These are phyloP conservation scores for Truncatella angustata DNA, from an alignment of 2,329 filamentous ascomycete species.

Conservation along the genomic window DNA sequence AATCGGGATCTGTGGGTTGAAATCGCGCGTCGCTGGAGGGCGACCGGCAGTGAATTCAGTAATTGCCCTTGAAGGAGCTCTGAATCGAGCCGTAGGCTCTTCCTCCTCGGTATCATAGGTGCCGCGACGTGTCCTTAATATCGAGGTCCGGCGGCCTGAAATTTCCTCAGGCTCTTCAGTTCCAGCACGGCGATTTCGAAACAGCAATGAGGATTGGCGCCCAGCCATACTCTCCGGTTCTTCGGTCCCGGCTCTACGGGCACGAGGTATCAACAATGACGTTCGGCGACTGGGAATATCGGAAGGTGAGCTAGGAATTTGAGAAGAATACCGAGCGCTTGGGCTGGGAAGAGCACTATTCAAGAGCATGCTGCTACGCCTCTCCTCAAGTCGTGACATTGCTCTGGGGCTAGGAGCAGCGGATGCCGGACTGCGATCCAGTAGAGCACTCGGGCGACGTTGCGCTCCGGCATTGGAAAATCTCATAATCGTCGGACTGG, in stretches of 20 bases:
- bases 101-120: conserved; percentile 50
- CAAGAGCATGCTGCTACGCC: conserved; percentile 45
- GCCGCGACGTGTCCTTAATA: conserved; percentile 44
- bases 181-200: conserved; percentile 40
- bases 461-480: conserved; percentile 33
- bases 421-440: conserved; percentile 37
- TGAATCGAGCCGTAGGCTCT: conserved; percentile 39
- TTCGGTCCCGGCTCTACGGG: conserved; percentile 47
- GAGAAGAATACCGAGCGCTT: conserved; percentile 34
- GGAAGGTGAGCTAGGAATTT: conserved; percentile 36
- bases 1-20: conserved; percentile 33
- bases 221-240: conserved; percentile 44
- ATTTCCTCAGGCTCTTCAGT: conserved; percentile 47
- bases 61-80: conserved; percentile 56
- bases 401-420: conserved; percentile 44
- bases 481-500: conserved; percentile 46
- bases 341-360: conserved; percentile 45
- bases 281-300: conserved; percentile 49
- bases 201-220: conserved; percentile 45
- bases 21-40: conserved; percentile 37
- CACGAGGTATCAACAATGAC: conserved; percentile 46
- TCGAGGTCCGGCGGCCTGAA: conserved; percentile 38
- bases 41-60: conserved; percentile 48
- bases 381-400: conserved; percentile 52
- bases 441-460: conserved; percentile 35